Evolutionary conservation across 208 protist genomes (phyloP), one percentile per base, ranked within the genome.

Genomic region (Kentomonas sorsogonicus): DNA sequence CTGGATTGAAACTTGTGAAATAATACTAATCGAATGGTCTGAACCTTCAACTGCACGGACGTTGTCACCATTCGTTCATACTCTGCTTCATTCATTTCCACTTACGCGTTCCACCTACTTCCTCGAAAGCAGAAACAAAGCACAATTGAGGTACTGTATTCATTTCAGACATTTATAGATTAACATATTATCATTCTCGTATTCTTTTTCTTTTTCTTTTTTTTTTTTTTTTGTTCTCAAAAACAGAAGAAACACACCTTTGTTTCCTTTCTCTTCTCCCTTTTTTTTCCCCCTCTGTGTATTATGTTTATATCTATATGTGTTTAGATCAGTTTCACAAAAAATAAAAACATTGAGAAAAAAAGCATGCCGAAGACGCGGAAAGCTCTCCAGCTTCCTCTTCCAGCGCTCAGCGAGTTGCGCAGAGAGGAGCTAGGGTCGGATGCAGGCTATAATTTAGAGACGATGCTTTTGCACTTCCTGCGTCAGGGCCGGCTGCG

Each of bases 391-490:
- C n/a, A n/a, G n/a, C n/a, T n/a, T n/a, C n/a, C n/a, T n/a, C n/a
- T n/a, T n/a, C n/a, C n/a, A n/a, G n/a, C n/a, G n/a, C n/a, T n/a
- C n/a, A n/a, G n/a, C n/a, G n/a, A n/a, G n/a, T n/a, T n/a, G n/a
- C 38, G 46, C 20, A 66, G 48, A 34, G 66, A 56, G 36, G 52
- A 10, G 6, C 31, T 13, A 7, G 33, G 15, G 13, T 22, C 15
- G 30, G 44, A 13, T 15, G 50, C 33, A 39, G 6, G 20, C 7
- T 2, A 13, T 3, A 10, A 4, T 43, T 47, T 94, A 43, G 67
- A 67, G 5, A 60, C 29, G 1, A 73, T 94, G n/a, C 57, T 83
- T 47, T 43, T 82, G 22, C 79, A 83, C 41, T 91, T 94, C 68
- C 70, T 91, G 53, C 23, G 53, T 9, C 63, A 83, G 30, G 79